These are phyloP conservation scores for Penicillium italicum DNA, from an alignment of 2,329 filamentous ascomycete species.

Conservation along the genomic window DNA sequence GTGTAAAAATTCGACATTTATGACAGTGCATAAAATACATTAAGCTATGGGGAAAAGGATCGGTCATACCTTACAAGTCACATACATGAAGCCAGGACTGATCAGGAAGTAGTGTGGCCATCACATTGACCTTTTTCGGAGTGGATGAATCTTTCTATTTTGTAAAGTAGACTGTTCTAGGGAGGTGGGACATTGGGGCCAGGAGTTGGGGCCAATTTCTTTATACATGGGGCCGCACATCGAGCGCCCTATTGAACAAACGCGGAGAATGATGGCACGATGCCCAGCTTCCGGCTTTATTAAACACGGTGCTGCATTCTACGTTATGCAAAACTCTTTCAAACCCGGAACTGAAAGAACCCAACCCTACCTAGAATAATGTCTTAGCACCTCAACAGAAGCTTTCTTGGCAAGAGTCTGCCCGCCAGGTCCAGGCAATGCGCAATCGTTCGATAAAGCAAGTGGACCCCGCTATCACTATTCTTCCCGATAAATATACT, in stretches of 20 bases:
- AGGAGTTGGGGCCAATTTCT: neutral
- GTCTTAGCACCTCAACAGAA: neutral
- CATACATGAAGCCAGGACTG: no score
- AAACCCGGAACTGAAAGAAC: neutral
- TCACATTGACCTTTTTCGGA: no score
- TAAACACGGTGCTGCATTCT: neutral
- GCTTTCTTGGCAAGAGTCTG: neutral
- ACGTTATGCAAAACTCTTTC: neutral
- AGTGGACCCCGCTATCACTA: neutral
- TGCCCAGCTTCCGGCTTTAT: neutral
- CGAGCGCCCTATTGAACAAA: neutral
- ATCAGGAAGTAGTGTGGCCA: no score
- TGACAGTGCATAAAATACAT: no score
- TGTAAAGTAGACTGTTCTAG: no score
- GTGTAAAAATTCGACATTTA: no score
- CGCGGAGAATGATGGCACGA: neutral
- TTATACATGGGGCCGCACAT: neutral
- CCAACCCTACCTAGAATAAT: neutral
- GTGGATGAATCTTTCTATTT: no score
- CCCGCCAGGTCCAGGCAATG: neutral
- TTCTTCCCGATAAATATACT: slow-evolving; percentile 13
- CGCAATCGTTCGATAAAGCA: neutral
- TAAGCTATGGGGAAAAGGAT: no score
- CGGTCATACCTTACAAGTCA: no score
- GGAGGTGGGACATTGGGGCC: neutral